Evolutionary conservation across 306 rosid genomes (phyloP).

Genomic region (Malus fusca): DNA sequence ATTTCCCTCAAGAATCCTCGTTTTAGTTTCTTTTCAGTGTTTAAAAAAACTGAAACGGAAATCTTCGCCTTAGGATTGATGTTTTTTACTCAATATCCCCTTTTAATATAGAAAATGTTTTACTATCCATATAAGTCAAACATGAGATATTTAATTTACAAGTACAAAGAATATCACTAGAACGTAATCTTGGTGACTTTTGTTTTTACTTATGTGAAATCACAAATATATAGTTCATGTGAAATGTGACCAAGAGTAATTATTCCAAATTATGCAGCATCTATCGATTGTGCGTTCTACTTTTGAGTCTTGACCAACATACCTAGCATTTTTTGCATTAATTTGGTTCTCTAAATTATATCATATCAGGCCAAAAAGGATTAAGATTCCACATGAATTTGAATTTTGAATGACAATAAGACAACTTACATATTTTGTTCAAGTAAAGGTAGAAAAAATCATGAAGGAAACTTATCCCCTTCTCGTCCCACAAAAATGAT

Average conservation of each 20-base stretch:
- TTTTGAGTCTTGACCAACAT: not conserved
- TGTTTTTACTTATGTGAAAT: too few species aligned
- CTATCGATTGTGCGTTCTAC: not conserved
- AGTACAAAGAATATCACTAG: too few species aligned
- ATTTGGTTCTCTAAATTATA: not conserved
- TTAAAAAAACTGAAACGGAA: not conserved
- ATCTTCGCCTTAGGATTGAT: not conserved
- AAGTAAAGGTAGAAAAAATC: not conserved
- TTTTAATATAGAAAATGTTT: too few species aligned
- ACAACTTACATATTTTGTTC: not conserved
- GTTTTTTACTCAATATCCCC: too few species aligned
- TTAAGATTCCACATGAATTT: not conserved
- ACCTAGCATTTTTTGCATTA: not conserved
- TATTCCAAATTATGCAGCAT: not conserved
- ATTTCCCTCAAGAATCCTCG: too few species aligned
- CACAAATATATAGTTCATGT: not conserved
- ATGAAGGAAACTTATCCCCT: not conserved
- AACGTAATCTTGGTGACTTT: too few species aligned
- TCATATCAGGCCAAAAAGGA: not conserved
- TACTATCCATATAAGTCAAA: too few species aligned
- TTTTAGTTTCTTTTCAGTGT: too few species aligned
- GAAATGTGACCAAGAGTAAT: too few species aligned
- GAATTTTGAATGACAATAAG: not conserved
- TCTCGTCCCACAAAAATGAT: not conserved
- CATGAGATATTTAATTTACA: too few species aligned